phyloP scores from a whole-genome alignment of 495 filamentous ascomycete genomes.

The Platismatia glauca region DNA sequence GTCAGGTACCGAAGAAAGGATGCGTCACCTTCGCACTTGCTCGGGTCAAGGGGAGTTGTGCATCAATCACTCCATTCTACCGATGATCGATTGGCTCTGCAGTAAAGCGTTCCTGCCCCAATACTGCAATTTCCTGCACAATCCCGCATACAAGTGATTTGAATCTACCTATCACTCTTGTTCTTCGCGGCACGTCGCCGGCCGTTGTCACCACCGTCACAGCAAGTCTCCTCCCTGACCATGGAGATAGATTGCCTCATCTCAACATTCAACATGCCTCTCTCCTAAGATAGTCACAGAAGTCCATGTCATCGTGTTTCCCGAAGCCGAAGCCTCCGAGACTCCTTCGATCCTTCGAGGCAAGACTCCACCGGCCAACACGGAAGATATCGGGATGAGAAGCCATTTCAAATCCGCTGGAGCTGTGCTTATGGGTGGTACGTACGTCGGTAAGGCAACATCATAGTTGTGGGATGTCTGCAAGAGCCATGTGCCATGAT shows the following conservation, averaged over 20 bases:
- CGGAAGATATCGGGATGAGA: not conserved
- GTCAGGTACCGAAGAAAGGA: not conserved
- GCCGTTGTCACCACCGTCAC: not conserved
- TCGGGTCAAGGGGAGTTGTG: not conserved
- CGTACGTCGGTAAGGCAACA: not conserved
- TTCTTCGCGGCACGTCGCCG: not conserved
- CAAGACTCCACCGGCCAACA: not conserved
- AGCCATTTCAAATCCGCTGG: not conserved
- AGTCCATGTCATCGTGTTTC: not conserved
- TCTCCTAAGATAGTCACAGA: not conserved
- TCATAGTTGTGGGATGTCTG: not conserved
- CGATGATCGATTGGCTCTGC: not conserved
- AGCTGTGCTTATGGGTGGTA: not conserved
- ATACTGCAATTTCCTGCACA: not conserved
- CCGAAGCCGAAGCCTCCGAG: not conserved
- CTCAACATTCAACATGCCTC: not conserved
- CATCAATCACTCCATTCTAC: not conserved
- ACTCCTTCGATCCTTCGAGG: not conserved
- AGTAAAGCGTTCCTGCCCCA: not conserved
- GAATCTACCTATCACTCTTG: not conserved
- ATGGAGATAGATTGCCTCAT: not conserved
- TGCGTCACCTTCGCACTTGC: not conserved
- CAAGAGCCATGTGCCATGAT: not conserved
- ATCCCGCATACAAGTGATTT: not conserved
- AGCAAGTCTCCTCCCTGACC: not conserved